phyloP scores from a whole-genome alignment of 2,329 filamentous ascomycete genomes.

The Aspergillus neoniger region DNA sequence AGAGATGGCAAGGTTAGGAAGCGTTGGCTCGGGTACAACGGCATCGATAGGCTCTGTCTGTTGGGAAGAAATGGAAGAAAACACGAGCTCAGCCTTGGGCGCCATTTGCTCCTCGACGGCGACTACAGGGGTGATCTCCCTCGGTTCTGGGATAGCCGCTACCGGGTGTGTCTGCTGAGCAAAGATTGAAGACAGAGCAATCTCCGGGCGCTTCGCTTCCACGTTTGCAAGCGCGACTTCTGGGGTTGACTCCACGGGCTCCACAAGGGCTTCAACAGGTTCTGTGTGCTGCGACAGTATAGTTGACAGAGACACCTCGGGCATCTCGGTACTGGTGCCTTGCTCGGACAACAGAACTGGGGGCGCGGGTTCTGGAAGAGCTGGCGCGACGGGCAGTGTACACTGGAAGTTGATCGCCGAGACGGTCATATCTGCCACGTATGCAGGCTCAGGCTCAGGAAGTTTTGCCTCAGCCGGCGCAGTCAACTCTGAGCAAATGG shows the following conservation, averaged over 20 bases:
- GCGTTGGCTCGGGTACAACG: slow-evolving; percentile 19
- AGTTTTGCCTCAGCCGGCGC: slow-evolving; percentile 24
- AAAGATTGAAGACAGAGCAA: background rate
- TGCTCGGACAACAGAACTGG: slow-evolving; percentile 20
- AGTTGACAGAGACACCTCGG: slow-evolving; percentile 33
- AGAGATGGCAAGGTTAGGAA: slow-evolving; percentile 32
- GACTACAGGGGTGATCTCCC: background rate
- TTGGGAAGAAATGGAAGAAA: slow-evolving; percentile 35
- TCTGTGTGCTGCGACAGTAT: slow-evolving; percentile 34
- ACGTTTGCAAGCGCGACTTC: slow-evolving; percentile 15
- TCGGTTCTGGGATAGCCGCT: background rate
- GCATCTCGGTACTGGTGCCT: slow-evolving; percentile 19
- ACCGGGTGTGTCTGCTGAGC: background rate
- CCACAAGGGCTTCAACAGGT: slow-evolving; percentile 26
- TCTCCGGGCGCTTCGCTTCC: background rate
- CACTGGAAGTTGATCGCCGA: slow-evolving; percentile 22
- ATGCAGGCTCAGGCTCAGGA: slow-evolving; percentile 25
- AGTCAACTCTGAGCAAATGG: slow-evolving; percentile 34
- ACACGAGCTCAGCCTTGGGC: slow-evolving; percentile 14
- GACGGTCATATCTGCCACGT: slow-evolving; percentile 23
- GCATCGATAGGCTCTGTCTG: slow-evolving; percentile 29
- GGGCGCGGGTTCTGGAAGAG: slow-evolving; percentile 22
- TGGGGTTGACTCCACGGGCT: slow-evolving; percentile 20
- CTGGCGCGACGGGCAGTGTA: slow-evolving; percentile 27
- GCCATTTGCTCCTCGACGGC: background rate